These are phyloP conservation scores for Gossypium schwendimanii DNA, from an alignment of 441 rosid species.

Conservation along the genomic window DNA sequence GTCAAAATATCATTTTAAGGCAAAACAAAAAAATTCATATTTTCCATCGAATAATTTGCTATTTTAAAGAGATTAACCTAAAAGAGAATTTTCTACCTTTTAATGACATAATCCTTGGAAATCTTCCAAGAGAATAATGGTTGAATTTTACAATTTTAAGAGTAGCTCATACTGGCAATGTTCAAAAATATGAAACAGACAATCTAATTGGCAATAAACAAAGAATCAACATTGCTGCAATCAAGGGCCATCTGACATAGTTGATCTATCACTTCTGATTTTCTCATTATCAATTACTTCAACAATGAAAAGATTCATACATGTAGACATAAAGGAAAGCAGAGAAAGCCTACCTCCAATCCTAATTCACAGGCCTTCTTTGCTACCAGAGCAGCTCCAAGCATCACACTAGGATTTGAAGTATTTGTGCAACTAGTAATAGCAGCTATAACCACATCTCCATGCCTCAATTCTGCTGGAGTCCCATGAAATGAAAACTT, in stretches of 20 bases:
- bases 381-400: constrained; percentile 94
- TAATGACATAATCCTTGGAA: not conserved
- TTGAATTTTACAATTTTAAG: not conserved
- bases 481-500: constrained; percentile 65
- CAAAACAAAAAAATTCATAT: not conserved
- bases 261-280: not conserved
- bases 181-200: not conserved
- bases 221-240: not conserved
- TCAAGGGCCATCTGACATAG: not conserved
- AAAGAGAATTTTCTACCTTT: not conserved
- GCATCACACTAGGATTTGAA: constrained; percentile 96
- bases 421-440: constrained; percentile 98
- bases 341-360: constrained; percentile 45
- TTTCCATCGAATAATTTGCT: not conserved
- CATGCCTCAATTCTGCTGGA: constrained; percentile 71
- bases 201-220: not conserved
- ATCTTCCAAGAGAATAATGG: not conserved
- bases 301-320: not conserved
- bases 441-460: constrained; percentile 91
- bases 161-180: not conserved
- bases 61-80: not conserved
- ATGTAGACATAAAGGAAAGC: constrained; percentile 6
- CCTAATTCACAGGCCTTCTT: constrained; percentile 84
- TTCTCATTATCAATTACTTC: not conserved
- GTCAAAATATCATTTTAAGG: not conserved